Evolutionary conservation across 768 basidiomycete species (phyloP).

Genomic region (Russula griseocarnosa): DNA sequence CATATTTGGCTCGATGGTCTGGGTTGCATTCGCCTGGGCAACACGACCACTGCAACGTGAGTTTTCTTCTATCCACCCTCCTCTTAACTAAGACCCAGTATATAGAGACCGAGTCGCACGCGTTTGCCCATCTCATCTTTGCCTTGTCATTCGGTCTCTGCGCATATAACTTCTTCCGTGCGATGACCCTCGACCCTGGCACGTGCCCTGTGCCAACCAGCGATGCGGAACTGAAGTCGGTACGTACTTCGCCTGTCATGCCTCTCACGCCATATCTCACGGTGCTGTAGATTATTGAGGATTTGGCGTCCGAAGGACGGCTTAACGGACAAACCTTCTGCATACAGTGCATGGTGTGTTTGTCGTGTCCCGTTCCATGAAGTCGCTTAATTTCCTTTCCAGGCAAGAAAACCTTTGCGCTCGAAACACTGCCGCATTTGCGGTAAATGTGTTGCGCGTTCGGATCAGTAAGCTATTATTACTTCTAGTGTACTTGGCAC

Average conservation of each 20-base stretch:
- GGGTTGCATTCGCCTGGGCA: conserved; percentile 83
- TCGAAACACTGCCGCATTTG: conserved; percentile 95
- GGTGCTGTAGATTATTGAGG: conserved; percentile 71
- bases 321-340: conserved; percentile 97
- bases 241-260: conserved; percentile 39
- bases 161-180: conserved; percentile 8
- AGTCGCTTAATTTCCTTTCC: background rate
- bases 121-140: conserved; percentile 74
- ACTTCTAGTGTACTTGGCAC: background rate
- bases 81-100: background rate
- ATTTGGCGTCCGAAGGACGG: conserved; percentile 79
- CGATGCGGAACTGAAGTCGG: conserved; percentile 84
- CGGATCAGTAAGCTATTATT: conserved; percentile 74
- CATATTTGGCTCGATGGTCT: conserved; percentile 77
- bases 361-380: too few relatives aligned
- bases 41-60: conserved; percentile 70
- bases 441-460: conserved; percentile 82
- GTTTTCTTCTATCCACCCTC: conserved; percentile 29
- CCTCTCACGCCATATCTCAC: too few relatives aligned
- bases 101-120: conserved; percentile 71
- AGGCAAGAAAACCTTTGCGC: conserved; percentile 86
- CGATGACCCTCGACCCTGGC: conserved; percentile 86
- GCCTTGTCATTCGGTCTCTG: conserved; percentile 46
- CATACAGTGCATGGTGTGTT: conserved; percentile 83
- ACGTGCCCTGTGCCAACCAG: conserved; percentile 74